Base-by-base conservation (phyloP, 352 stramenopile genomes). In the Phytophthora fragariaefolia region DNA sequence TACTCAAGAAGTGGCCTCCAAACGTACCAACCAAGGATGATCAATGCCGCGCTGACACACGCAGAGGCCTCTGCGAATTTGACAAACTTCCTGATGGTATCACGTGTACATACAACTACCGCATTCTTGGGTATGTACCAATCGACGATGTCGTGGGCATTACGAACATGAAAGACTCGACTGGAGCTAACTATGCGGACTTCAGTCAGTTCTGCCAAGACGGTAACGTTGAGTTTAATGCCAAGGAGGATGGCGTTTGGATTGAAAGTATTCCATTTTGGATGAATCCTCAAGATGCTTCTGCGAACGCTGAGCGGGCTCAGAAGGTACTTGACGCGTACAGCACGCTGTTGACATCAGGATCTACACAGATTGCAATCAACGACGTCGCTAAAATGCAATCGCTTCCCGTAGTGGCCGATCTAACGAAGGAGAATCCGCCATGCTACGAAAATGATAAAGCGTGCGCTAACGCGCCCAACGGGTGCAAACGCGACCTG, bases 131-230 rank as follows among this genome's bases (percentile, higher is more conserved):
- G 15, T 91, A 82, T 53, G 66, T 95, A 2, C 58, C 72, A 5
- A 78, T 95, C 49, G 86, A 93, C 46, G 84, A 91, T 46, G 59
- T 93, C 30, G 84, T 93, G 4, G 84, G 84, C 40, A 93, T 93
- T 73, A 92, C 84, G 9, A 43, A 49, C 47, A 63, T 89, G 45
- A 73, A n/a, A 2, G 76, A 65, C 52, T 64, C 71, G 18, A 17
- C 42, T 24, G 73, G 68, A 0, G 34, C 58, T 12, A 66, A 45
- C 6, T 89, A 89, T 63, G 26, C 63, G 8, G 77, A 85, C 64
- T 85, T 88, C 55, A 65, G 51, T 4, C 76, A 85, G 50, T 93
- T 93, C 58, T 92, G 82, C 52, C 0, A 59, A 3, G 80, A 80
- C 30, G 79, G 80, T 17, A 55, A 63, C 2, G 53, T 87, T 47